Conservation (phyloP, 805 yeast genomes). For the Metschnikowia picachoensis region DNA sequence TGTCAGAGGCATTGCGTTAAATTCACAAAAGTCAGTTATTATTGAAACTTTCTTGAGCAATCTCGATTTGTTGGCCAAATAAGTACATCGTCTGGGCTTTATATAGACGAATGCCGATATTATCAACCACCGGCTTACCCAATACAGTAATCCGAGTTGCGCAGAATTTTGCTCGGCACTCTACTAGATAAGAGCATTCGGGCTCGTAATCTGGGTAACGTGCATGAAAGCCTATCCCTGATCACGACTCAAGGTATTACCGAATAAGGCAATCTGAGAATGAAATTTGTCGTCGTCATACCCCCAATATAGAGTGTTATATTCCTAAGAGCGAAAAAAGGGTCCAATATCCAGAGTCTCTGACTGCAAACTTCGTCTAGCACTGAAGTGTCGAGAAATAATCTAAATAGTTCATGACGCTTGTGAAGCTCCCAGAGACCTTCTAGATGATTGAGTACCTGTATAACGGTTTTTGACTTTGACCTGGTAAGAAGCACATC, state of each 20-base stretch:
- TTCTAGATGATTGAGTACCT: conserved; percentile 10
- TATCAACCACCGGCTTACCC: conserved; percentile 6
- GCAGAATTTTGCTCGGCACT: neutral
- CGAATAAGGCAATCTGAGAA: neutral
- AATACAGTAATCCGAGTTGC: neutral
- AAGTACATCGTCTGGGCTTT: neutral
- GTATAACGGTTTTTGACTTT: conserved; percentile 9
- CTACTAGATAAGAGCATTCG: neutral
- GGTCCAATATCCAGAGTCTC: neutral
- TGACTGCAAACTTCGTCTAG: conserved; percentile 14
- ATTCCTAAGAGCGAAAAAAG: too few species aligned
- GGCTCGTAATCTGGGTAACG: neutral
- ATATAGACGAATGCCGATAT: neutral
- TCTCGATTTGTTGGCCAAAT: neutral
- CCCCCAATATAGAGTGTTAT: too few species aligned
- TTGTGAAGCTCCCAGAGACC: conserved; percentile 14
- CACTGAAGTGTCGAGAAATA: conserved; percentile 14
- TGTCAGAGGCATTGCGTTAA: conserved; percentile 9
- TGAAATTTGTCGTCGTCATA: neutral
- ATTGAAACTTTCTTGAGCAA: too few species aligned
- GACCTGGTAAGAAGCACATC: conserved; percentile 4
- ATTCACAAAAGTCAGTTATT: too few species aligned
- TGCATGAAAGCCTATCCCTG: too few species aligned
- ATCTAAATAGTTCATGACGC: conserved; percentile 15
- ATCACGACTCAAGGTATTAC: too few species aligned